Evolutionary conservation across 2,329 filamentous ascomycete genomes (phyloP), one percentile per base, ranked within the genome.

Genomic region (Geosmithia putterillii): DNA sequence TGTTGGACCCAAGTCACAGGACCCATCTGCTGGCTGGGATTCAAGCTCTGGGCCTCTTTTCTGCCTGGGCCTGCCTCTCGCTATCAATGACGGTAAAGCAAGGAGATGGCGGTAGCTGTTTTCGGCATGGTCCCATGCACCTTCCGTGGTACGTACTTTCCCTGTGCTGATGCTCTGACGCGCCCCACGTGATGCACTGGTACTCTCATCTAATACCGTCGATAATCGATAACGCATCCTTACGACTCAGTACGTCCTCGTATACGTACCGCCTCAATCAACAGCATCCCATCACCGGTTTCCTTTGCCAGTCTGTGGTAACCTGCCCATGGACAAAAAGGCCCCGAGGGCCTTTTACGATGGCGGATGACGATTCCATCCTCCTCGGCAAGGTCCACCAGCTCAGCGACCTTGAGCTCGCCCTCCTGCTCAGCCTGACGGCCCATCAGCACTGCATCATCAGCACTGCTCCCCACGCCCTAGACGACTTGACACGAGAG

Each of bases 401-500:
- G 51, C 71, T 96, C 49, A 85, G 82, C 55, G 89, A 95, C 65
- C 72, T 95, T 36, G 89, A 95, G 64, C 76, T 96, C 46, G 92
- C 90, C 20, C 67, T 84, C 14, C 72, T 96, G 36, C 75, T 95
- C 42, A 89, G 83, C 57, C 74, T 96, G 42, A 73, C 88, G 48
- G 79, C 81, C 46, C 75, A 81, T 50, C 85, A 95, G 60, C 89
- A 96, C 61, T 95, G 87, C 64, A 79, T 96, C 52, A 79, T 96
- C 55, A 83, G 87, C 61, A 84, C 86, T 15, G 74, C 80, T 2
- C 59, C 66, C 4, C 65, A 74, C 32, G 65, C 69, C 42, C 63
- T 90, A 45, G 71, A 83, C 58, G 73, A 80, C 50, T 68, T 94
- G n/a, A 71, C 81, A 38, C 71, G 77, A 42, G 87, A 94, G 60